phyloP scores from a whole-genome alignment of 2,329 filamentous ascomycete species.

The Pseudogymnoascus sp. region DNA sequence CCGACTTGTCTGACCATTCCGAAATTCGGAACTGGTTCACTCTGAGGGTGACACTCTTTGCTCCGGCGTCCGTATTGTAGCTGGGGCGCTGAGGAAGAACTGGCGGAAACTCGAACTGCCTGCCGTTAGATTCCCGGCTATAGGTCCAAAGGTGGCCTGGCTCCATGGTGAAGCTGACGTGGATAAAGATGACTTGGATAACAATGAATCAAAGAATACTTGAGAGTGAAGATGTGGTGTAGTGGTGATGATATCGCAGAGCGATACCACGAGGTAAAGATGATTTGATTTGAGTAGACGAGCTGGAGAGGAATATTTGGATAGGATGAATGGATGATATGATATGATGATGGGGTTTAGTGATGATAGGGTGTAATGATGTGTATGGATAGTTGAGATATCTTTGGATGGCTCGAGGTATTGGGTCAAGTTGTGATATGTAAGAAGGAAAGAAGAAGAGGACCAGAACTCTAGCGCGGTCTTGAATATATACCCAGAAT shows the following conservation, averaged over 20 bases:
- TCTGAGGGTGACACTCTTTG: constrained; percentile 35
- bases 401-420: background rate
- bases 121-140: constrained; percentile 24
- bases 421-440: background rate
- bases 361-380: background rate
- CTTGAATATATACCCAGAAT: background rate
- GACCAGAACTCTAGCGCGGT: background rate
- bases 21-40: constrained; percentile 72
- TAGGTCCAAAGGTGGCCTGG: constrained; percentile 24
- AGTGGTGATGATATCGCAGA: constrained; percentile 25
- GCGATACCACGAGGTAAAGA: background rate
- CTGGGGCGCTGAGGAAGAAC: constrained; percentile 37
- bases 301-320: background rate
- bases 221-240: constrained; percentile 21
- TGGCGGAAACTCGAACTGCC: constrained; percentile 20
- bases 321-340: background rate
- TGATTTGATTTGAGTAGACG: background rate
- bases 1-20: constrained; percentile 49
- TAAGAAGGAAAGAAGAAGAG: background rate
- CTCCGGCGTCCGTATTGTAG: constrained; percentile 49
- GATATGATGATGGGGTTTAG: background rate
- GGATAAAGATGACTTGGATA: constrained; percentile 10
- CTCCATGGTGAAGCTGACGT: constrained; percentile 24
- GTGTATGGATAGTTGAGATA: background rate
- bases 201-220: constrained; percentile 9